These are phyloP conservation scores for Chlamydomonas reinhardtii DNA, from an alignment of 163 green algal species.

Conservation along the genomic window DNA sequence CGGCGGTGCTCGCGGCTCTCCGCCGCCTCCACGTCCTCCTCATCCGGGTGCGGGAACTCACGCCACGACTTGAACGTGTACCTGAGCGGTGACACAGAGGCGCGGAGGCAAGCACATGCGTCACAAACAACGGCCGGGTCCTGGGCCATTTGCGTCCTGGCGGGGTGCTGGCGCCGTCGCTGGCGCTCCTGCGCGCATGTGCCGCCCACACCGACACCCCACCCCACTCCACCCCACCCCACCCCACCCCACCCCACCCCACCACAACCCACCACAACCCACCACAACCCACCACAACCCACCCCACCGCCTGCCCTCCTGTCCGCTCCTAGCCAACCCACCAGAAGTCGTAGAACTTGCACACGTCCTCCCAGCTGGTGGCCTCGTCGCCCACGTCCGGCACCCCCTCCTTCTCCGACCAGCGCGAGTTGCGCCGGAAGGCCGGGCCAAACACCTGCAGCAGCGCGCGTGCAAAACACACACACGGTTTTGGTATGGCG, in stretches of 20 bases:
- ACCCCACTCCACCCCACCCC: too few species aligned
- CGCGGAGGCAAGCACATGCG: not conserved
- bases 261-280: too few species aligned
- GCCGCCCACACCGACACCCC: too few species aligned
- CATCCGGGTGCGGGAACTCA: constrained; percentile 98
- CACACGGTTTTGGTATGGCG: too few species aligned
- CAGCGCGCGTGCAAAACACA: too few species aligned
- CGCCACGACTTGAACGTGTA: constrained; percentile 89
- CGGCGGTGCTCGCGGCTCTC: constrained; percentile 89
- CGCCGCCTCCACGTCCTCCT: constrained; percentile 93
- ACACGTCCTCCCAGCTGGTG: constrained; percentile 76
- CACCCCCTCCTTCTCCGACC: constrained; percentile 77
- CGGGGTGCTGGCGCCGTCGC: too few species aligned
- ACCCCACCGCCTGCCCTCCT: too few species aligned
- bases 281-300: too few species aligned
- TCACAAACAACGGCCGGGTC: too few species aligned
- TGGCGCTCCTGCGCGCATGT: too few species aligned
- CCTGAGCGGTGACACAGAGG: constrained; percentile 95
- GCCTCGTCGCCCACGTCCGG: constrained; percentile 84
- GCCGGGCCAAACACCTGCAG: constrained; percentile 91
- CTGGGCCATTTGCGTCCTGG: too few species aligned
- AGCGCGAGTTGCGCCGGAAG: constrained; percentile 92
- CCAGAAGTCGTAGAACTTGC: constrained; percentile 99
- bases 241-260: too few species aligned
- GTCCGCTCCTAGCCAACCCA: constrained; percentile 40